Evolutionary conservation across 1,284 basidiomycete genomes (phyloP).

Genomic region (Ganoderma meredithae): DNA sequence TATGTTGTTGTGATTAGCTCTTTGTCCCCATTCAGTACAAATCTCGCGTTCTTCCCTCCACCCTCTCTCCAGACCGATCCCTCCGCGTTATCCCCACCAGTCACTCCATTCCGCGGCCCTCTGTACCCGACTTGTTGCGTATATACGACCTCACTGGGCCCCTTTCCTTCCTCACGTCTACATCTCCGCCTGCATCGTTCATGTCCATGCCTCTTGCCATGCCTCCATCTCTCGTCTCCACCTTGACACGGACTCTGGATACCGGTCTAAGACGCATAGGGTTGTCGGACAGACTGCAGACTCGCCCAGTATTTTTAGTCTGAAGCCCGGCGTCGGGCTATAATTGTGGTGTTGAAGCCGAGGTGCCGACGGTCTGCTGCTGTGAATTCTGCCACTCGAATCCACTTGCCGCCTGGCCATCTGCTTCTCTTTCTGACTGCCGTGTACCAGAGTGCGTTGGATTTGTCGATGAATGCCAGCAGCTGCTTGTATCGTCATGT

Average conservation of each 20-base stretch:
- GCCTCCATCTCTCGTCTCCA: neutral
- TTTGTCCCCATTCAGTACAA: neutral
- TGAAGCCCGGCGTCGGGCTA: neutral
- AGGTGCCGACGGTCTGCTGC: neutral
- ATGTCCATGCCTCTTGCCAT: neutral
- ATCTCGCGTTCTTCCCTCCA: neutral
- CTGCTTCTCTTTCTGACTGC: neutral
- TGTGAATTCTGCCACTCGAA: neutral
- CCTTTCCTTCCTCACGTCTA: neutral
- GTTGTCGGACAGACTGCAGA: slow-evolving; percentile 4
- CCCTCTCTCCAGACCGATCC: neutral
- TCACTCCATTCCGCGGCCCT: neutral
- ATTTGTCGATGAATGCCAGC: neutral
- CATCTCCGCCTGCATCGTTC: neutral
- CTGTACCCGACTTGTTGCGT: neutral
- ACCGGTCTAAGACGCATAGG: neutral
- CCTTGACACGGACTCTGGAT: neutral
- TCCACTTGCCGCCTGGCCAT: slow-evolving; percentile 8
- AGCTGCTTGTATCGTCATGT: slow-evolving; percentile 15
- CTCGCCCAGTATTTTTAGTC: slow-evolving; percentile 9
- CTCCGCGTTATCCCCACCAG: neutral
- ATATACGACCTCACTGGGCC: neutral
- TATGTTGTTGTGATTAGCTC: slow-evolving; percentile 27
- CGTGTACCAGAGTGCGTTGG: neutral
- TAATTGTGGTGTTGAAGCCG: neutral